A percentile compares a stretch with the other conserved stretches of the same genome.
phyloP scores from a whole-genome alignment of 2,329 filamentous ascomycete genomes.

The Cercospora citrullina region DNA sequence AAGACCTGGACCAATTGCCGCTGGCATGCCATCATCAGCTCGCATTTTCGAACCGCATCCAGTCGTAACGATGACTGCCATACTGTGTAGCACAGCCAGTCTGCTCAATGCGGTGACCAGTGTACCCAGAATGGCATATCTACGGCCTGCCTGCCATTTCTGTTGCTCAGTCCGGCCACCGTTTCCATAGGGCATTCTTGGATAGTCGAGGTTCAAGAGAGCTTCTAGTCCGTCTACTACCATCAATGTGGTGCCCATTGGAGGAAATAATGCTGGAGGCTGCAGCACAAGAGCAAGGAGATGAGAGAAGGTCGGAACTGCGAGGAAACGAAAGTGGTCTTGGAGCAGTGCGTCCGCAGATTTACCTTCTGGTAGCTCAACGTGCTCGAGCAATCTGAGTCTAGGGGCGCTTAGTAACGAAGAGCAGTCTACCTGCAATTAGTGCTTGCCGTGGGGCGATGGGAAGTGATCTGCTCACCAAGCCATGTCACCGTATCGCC shows the following conservation, averaged over 20 bases:
- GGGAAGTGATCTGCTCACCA: neutral
- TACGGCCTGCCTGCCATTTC: slow-evolving; percentile 51
- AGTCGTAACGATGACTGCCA: slow-evolving; percentile 73
- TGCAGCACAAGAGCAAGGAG: slow-evolving; percentile 71
- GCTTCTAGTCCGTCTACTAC: slow-evolving; percentile 77
- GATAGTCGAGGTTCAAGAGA: slow-evolving; percentile 74
- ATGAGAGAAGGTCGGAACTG: slow-evolving; percentile 60
- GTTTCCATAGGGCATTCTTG: slow-evolving; percentile 47
- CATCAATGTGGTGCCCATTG: slow-evolving; percentile 64
- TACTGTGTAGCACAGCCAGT: slow-evolving; percentile 69
- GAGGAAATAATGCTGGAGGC: slow-evolving; percentile 64
- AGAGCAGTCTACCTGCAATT: slow-evolving; percentile 14
- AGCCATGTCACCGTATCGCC: slow-evolving; percentile 75
- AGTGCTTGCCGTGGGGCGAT: neutral
- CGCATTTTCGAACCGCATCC: slow-evolving; percentile 83
- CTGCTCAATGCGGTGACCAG: slow-evolving; percentile 64
- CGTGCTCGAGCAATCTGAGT: slow-evolving; percentile 1
- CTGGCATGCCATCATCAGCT: slow-evolving; percentile 50
- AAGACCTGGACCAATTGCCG: slow-evolving; percentile 72
- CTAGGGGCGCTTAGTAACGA: slow-evolving; percentile 17
- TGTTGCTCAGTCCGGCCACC: slow-evolving; percentile 48
- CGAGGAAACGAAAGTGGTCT: slow-evolving; percentile 62
- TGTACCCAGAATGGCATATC: slow-evolving; percentile 65
- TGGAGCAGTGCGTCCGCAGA: neutral
- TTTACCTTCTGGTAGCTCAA: neutral